These are phyloP conservation scores for Cercospora sesami DNA, from an alignment of 2,329 filamentous ascomycete species.

Conservation along the genomic window DNA sequence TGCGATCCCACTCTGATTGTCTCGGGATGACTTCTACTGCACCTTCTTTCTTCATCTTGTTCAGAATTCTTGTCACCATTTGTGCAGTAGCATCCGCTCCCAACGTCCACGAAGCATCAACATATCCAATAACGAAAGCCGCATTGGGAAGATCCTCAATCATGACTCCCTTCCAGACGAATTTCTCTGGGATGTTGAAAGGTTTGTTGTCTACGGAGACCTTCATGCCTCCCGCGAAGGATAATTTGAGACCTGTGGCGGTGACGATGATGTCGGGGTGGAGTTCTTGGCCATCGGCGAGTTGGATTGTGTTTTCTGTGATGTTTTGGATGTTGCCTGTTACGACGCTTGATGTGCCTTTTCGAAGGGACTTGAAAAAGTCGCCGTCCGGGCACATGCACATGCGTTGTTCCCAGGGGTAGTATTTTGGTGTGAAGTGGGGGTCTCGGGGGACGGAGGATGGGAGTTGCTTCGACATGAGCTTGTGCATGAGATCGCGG, in stretches of 20 bases:
- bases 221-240: constrained; percentile 52
- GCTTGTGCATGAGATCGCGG: constrained; percentile 42
- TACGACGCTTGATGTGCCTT: constrained; percentile 55
- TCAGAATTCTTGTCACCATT: constrained; percentile 54
- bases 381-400: constrained; percentile 67
- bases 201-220: constrained; percentile 54
- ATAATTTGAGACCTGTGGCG: constrained; percentile 62
- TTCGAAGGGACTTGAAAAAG: constrained; percentile 56
- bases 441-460: constrained; percentile 43
- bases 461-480: constrained; percentile 51
- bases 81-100: constrained; percentile 54
- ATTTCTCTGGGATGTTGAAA: constrained; percentile 52
- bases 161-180: constrained; percentile 63
- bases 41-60: constrained; percentile 50
- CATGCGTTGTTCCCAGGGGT: constrained; percentile 68
- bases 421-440: constrained; percentile 51
- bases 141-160: constrained; percentile 63
- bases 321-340: constrained; percentile 58
- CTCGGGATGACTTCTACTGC: constrained; percentile 49
- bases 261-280: constrained; percentile 64
- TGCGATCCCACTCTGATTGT: constrained; percentile 39
- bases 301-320: constrained; percentile 49
- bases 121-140: constrained; percentile 60
- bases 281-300: constrained; percentile 47
- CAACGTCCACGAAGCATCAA: constrained; percentile 62